Conservation (phyloP, 331 rosid species). For the Quercus lobata region DNA sequence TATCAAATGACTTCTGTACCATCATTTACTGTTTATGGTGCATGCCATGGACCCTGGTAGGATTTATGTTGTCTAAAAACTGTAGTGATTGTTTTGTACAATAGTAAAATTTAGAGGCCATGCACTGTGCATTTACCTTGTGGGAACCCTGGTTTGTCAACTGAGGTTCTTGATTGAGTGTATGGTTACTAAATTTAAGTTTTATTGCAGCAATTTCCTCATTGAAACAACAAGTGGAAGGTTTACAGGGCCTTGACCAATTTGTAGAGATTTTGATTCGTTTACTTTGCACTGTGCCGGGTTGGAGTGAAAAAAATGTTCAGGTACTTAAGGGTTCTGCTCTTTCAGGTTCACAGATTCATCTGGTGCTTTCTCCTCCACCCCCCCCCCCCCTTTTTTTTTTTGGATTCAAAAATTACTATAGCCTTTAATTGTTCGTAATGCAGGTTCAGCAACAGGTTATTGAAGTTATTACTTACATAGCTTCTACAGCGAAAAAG, state of each 20-base stretch:
- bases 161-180: constrained; percentile 6
- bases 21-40: background rate
- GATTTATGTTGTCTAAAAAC: background rate
- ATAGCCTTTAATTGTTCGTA: constrained; percentile 14
- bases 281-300: constrained; percentile 82
- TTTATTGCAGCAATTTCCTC: constrained; percentile 83
- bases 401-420: background rate
- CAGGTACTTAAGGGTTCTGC: constrained; percentile 52
- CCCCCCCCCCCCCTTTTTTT: background rate
- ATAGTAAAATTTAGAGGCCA: background rate
- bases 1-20: background rate
- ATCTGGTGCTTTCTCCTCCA: background rate
- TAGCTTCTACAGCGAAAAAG: constrained; percentile 66
- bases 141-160: background rate
- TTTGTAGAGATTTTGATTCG: constrained; percentile 76
- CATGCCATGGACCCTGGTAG: background rate
- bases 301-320: constrained; percentile 98
- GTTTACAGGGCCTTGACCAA: constrained; percentile 55
- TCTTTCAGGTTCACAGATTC: constrained; percentile 9
- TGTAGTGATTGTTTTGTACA: background rate
- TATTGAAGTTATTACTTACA: constrained; percentile 66
- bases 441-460: constrained; percentile 97
- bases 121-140: background rate
- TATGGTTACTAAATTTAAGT: constrained; percentile 9
- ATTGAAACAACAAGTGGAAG: constrained; percentile 78